Evolutionary conservation across 768 basidiomycete genomes (phyloP).

Genomic region (Leccinum uliginosum): DNA sequence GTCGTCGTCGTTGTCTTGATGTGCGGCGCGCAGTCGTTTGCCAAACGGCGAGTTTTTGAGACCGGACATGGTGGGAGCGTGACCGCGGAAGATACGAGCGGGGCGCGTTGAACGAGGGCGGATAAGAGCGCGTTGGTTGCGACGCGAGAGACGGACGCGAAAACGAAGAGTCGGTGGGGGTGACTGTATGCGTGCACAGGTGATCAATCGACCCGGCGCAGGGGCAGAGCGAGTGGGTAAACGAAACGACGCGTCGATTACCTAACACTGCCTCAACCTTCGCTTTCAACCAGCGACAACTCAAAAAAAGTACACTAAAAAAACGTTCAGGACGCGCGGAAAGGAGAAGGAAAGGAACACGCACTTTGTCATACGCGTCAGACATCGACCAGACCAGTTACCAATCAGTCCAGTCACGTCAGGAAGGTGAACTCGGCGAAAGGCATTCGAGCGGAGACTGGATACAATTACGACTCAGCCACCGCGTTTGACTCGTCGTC

Average conservation of each 20-base stretch:
- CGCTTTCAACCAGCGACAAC: constrained; percentile 24
- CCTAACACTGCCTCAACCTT: constrained; percentile 15
- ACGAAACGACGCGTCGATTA: constrained; percentile 31
- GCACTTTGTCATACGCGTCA: background rate
- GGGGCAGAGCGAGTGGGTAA: constrained; percentile 22
- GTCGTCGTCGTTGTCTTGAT: constrained; percentile 54
- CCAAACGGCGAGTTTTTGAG: constrained; percentile 84
- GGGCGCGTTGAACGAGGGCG: background rate
- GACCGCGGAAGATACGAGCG: background rate
- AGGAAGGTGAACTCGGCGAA: background rate
- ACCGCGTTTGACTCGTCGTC: background rate
- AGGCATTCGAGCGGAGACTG: constrained; percentile 17
- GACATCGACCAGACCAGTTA: constrained; percentile 5
- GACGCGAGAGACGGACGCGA: background rate
- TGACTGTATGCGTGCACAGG: constrained; percentile 2
- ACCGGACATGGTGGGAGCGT: constrained; percentile 52
- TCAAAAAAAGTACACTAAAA: constrained; percentile 5
- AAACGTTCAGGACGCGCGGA: background rate
- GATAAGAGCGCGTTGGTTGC: constrained; percentile 1
- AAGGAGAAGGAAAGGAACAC: background rate
- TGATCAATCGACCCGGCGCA: constrained; percentile 17
- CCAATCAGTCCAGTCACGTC: constrained; percentile 10
- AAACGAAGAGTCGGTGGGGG: background rate
- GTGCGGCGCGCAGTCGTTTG: constrained; percentile 72
- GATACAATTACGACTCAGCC: background rate